Percentiles rank a stretch among this genome's conserved stretches.
Evolutionary conservation across 2,329 filamentous ascomycete species (phyloP).

Genomic region (Chaetomiaceae sp.): DNA sequence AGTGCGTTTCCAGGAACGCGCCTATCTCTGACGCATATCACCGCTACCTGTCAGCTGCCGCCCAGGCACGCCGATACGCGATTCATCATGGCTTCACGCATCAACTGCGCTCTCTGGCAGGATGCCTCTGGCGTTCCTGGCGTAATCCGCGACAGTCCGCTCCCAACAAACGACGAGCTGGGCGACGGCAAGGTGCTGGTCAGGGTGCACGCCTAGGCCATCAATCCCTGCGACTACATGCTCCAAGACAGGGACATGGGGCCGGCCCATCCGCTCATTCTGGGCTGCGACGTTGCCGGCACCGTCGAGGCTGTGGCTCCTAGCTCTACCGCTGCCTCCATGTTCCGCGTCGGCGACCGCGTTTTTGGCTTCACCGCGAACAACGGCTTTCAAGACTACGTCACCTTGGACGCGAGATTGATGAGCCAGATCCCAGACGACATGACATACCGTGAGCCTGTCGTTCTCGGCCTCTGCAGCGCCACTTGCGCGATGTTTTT

Average conservation of each 20-base stretch:
- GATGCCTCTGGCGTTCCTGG: slow-evolving; percentile 21
- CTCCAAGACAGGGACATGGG: slow-evolving; percentile 23
- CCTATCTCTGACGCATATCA: too few species aligned
- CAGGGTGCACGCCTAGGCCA: slow-evolving; percentile 31
- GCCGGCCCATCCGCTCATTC: slow-evolving; percentile 30
- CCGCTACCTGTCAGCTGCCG: too few species aligned
- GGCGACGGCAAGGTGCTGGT: slow-evolving; percentile 28
- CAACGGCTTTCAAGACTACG: slow-evolving; percentile 28
- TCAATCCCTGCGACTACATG: slow-evolving; percentile 31
- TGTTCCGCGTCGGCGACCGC: slow-evolving; percentile 32
- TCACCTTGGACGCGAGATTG: slow-evolving; percentile 16
- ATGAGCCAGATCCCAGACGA: slow-evolving; percentile 23
- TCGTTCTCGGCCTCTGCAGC: slow-evolving; percentile 23
- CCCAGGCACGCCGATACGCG: too few species aligned
- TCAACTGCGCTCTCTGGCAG: slow-evolving; percentile 25
- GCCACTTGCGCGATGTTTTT: slow-evolving; percentile 25
- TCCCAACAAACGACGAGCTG: slow-evolving; percentile 27
- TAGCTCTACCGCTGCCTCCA: slow-evolving; percentile 8
- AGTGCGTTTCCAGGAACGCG: too few species aligned
- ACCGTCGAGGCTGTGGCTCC: slow-evolving; percentile 28
- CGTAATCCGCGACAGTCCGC: slow-evolving; percentile 18
- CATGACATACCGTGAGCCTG: slow-evolving; percentile 22
- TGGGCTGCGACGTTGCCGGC: slow-evolving; percentile 33
- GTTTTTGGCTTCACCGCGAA: slow-evolving; percentile 25
- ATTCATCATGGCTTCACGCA: slow-evolving; percentile 1